phyloP scores from a whole-genome alignment of 2,329 filamentous ascomycete species.

The Colletotrichum agaves region DNA sequence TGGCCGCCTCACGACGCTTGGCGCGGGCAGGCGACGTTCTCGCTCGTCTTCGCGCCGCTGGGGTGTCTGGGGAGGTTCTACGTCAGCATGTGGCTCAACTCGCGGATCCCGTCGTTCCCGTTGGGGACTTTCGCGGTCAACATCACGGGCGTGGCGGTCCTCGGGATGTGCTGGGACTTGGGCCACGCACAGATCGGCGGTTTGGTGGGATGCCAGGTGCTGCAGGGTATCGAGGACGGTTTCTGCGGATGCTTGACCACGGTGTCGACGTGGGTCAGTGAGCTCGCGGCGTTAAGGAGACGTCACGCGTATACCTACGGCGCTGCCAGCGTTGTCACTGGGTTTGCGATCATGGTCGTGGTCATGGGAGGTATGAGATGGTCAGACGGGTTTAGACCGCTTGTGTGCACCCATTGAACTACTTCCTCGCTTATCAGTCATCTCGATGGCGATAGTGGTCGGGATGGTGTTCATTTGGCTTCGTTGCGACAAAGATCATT shows the following conservation, averaged over 20 bases:
- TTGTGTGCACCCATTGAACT: conserved; percentile 48
- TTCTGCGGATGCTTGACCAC: conserved; percentile 76
- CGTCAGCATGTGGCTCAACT: conserved; percentile 76
- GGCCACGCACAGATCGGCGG: conserved; percentile 71
- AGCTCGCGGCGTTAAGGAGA: conserved; percentile 64
- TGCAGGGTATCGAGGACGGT: conserved; percentile 74
- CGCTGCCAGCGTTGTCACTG: conserved; percentile 65
- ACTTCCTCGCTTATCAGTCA: neutral
- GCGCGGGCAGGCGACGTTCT: conserved; percentile 80
- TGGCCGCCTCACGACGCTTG: conserved; percentile 79
- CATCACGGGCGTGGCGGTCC: conserved; percentile 76
- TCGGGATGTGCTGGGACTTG: conserved; percentile 83
- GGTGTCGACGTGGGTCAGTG: conserved; percentile 74
- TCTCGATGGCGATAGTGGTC: too few relatives aligned
- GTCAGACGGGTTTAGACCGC: conserved; percentile 65
- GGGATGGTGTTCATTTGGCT: too few relatives aligned
- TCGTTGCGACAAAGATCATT: conserved; percentile 20
- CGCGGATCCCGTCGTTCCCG: conserved; percentile 74
- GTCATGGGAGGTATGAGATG: conserved; percentile 82
- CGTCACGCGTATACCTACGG: conserved; percentile 76
- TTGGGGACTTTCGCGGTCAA: conserved; percentile 89
- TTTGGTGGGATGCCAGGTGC: conserved; percentile 72
- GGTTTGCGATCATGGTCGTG: conserved; percentile 69
- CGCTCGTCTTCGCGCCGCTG: conserved; percentile 83
- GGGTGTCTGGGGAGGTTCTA: conserved; percentile 84